A percentile compares a stretch with the other conserved stretches of the same genome.
phyloP scores from a whole-genome alignment of 2,329 filamentous ascomycete genomes.

The Mycosphaerella sp. region DNA sequence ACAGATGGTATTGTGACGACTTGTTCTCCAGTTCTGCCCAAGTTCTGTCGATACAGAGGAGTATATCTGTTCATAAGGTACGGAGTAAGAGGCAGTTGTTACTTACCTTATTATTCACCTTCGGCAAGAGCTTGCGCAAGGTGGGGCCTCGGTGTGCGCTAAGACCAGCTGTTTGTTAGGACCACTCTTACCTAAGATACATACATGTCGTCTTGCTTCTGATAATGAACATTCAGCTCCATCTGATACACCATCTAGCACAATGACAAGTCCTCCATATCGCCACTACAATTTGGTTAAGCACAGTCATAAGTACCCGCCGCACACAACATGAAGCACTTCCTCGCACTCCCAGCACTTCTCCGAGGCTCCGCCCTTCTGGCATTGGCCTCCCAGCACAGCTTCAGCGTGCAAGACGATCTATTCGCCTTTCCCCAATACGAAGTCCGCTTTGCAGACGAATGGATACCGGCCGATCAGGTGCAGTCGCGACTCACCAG shows the following conservation, averaged over 20 bases:
- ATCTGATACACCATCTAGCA: neutral
- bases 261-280: neutral
- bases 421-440: constrained; percentile 82
- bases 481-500: constrained; percentile 55
- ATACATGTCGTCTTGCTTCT: neutral
- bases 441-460: constrained; percentile 61
- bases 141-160: no score
- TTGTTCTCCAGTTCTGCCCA: no score
- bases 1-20: no score
- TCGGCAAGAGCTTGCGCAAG: no score
- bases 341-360: constrained; percentile 45
- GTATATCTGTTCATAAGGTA: no score
- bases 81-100: no score
- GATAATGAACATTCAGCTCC: neutral
- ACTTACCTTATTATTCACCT: no score
- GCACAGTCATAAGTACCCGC: neutral
- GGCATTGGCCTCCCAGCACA: constrained; percentile 44
- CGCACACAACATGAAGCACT: constrained; percentile 39
- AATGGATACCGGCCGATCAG: constrained; percentile 64
- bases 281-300: neutral
- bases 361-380: constrained; percentile 44
- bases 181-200: no score
- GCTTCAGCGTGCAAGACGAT: constrained; percentile 85
- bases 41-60: no score
- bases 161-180: no score